Evolutionary conservation across 2,329 filamentous ascomycete species (phyloP).

Genomic region (Diaporthe capsici): DNA sequence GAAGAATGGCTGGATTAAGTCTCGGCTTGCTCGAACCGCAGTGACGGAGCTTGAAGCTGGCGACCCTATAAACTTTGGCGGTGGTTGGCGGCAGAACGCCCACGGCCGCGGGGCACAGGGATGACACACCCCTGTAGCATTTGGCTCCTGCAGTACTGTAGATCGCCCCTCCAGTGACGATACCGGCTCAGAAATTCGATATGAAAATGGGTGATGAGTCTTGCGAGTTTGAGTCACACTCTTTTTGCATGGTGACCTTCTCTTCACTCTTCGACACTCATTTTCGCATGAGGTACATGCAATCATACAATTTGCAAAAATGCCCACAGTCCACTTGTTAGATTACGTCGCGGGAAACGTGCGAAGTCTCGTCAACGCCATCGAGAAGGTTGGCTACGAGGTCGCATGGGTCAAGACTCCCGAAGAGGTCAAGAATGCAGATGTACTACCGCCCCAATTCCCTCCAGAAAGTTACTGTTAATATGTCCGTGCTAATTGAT

Average conservation of each 20-base stretch:
- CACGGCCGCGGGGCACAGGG: slow-evolving; percentile 30
- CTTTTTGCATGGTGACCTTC: not conserved
- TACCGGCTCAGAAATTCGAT: slow-evolving; percentile 35
- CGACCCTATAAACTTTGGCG: slow-evolving; percentile 46
- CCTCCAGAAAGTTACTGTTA: slow-evolving; percentile 4
- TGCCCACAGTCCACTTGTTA: slow-evolving; percentile 83
- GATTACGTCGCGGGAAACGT: slow-evolving; percentile 98
- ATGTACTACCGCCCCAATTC: slow-evolving; percentile 68
- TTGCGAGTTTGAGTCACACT: slow-evolving; percentile 29
- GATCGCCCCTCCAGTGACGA: slow-evolving; percentile 37
- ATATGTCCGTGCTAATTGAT: slow-evolving; percentile 40
- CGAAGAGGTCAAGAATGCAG: slow-evolving; percentile 85
- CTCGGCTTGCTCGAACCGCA: not conserved
- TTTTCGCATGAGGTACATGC: not conserved
- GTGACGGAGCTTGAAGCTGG: not conserved
- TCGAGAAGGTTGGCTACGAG: slow-evolving; percentile 93
- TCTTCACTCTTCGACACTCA: not conserved
- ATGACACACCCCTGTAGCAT: slow-evolving; percentile 19
- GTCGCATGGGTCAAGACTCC: slow-evolving; percentile 93
- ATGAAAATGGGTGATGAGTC: slow-evolving; percentile 30
- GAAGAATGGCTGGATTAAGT: not conserved
- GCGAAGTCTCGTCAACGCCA: slow-evolving; percentile 95
- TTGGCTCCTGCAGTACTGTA: slow-evolving; percentile 19
- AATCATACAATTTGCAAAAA: slow-evolving; percentile 54
- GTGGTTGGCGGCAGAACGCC: slow-evolving; percentile 48